A percentile compares a stretch with the other conserved stretches of the same genome.
Evolutionary conservation across 192 early-diverging fungal genomes (phyloP).

Genomic region (Coemansia sp.): DNA sequence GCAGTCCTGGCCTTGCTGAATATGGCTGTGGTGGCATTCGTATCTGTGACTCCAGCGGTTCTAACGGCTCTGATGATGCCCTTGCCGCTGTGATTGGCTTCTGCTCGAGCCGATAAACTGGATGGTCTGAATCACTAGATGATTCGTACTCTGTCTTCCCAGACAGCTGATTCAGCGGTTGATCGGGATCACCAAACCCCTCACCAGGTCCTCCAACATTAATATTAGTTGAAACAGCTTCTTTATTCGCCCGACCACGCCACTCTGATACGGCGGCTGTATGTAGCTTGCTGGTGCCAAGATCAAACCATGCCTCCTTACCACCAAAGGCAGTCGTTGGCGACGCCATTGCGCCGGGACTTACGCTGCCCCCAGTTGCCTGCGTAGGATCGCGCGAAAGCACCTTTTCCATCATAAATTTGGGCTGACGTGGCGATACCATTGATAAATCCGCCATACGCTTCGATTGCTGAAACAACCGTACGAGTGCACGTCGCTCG

Average conservation of each 20-base stretch:
- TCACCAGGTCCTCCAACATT: neutral
- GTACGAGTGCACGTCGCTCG: conserved; percentile 15
- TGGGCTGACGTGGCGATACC: conserved; percentile 14
- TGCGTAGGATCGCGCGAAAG: neutral
- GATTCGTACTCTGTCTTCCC: too few species aligned
- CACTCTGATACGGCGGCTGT: neutral
- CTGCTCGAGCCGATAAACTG: too few species aligned
- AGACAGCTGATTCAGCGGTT: too few species aligned
- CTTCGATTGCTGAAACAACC: conserved; percentile 2
- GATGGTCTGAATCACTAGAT: too few species aligned
- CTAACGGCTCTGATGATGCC: too few species aligned
- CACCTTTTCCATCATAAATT: conserved; percentile 15
- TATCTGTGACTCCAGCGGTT: neutral
- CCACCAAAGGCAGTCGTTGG: neutral
- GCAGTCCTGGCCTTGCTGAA: too few species aligned
- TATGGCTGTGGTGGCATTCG: neutral
- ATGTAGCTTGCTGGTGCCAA: conserved; percentile 16
- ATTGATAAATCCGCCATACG: conserved; percentile 4
- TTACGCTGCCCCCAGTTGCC: neutral
- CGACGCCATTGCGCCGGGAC: neutral
- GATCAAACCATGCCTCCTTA: conserved; percentile 10
- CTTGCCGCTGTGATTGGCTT: too few species aligned
- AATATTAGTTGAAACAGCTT: neutral
- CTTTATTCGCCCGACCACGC: too few species aligned
- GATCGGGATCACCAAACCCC: too few species aligned